Evolutionary conservation across 2,329 filamentous ascomycete genomes (phyloP), one percentile per base, ranked within the genome.

Genomic region (Aspergillus sojae): DNA sequence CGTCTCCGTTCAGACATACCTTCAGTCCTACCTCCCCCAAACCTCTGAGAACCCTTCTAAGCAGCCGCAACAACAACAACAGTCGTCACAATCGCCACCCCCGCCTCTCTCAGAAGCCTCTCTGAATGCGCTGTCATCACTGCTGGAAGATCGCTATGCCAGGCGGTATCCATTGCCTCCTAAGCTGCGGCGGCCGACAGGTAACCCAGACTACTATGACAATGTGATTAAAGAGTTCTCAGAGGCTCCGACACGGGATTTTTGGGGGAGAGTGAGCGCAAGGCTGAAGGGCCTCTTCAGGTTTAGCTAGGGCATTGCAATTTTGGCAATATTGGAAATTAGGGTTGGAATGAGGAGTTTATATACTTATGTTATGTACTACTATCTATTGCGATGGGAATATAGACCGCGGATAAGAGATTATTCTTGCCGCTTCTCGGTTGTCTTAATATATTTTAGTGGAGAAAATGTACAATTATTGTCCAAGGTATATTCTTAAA

Each of bases 111-210:
- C 75, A 60, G 69, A 78, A 71, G 64, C 75, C n/a, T 78, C 76
- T 26, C 70, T 87, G 60, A 88, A 88, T 68, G 86, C 85, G 5
- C 81, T 89, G 1, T 87, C 85, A 65, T 82, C 84, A 2, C 76
- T 89, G n/a, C 77, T 89, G 3, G 85, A 88, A 67, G 82, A 89
- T 71, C 77, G 84, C 56, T 88, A 87, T 69, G 78, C 75, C 54
- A 84, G 82, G 43, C 71, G 80, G 70, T 86, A 83, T 65, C 83
- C 84, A 2, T 66, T 85, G 2, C 75, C 83, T 1, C 70, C 78
- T 23, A 75, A 73, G 21, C 69, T 86, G 67, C 79, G 86, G 66
- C 77, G 78, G 62, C 85, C 85, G 1, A 76, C 76, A 4, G 85
- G 81, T 66, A 81, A 82, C 57, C 83, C 84, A 10, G 78, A 78